Evolutionary conservation across 257 asterid species (phyloP), one percentile per base, ranked within the genome.

Genomic region (Nicotiana tabacum): DNA sequence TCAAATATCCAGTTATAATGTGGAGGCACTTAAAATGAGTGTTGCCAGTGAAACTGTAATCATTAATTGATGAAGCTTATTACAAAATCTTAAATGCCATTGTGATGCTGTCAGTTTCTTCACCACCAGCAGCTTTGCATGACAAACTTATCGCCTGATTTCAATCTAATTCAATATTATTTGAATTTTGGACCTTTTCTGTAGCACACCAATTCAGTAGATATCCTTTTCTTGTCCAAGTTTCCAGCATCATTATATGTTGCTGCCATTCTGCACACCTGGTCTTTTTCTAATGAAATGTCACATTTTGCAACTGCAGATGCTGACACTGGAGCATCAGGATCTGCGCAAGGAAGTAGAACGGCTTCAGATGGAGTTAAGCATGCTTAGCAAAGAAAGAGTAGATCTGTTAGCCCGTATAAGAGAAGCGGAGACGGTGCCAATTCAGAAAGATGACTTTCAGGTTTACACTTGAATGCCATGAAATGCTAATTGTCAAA

Each of bases 291-390:
- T 11, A 18, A 56, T 80, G 83, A 90, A 88, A 85, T 46, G 53
- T 77, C 65, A 82, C 80, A 80, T 78, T 81, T 86, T 37, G 37
- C 88, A 87, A 83, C 81, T 53, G 66, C 83, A 86, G 60, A 64
- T 81, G 51, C 85, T 87, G 46, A 66, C 77, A 16, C 79, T 84
- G 33, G 84, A 89, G 68, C 82, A 84, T 86, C 82, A 56, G 55
- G 76, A 39, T 76, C 29, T 85, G 29, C 62, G 83, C 27, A 89
- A 88, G 81, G 88, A 90, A 84, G 84, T 89, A 18, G 91, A 87
- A 76, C 88, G 80, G 66, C 87, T 91, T 74, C 87, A 83, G 83
- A 81, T 87, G 90, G 94, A 92, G 83, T 77, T 91, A 85, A 82
- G 82, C 81, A 86, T 24, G 82, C 88, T 90, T 53, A 85, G 83